A percentile compares a stretch with the other conserved stretches of the same genome.
phyloP scores from a whole-genome alignment of 208 protist genomes.

The Leishmania tarentolae region DNA sequence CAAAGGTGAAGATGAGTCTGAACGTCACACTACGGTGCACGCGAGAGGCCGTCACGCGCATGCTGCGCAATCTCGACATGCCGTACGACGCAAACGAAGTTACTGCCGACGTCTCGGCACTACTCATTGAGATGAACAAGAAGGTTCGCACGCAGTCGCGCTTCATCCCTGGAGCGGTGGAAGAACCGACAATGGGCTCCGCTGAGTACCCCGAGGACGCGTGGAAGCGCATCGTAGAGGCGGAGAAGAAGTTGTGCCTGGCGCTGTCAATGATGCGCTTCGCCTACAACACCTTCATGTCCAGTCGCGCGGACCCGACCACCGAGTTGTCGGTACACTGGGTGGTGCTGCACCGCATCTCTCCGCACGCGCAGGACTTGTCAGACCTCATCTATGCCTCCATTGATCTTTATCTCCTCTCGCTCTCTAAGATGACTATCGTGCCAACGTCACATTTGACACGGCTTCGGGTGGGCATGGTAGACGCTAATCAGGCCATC shows the following conservation, averaged over 20 bases:
- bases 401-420: slow-evolving; percentile 84
- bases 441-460: slow-evolving; percentile 83
- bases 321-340: slow-evolving; percentile 84
- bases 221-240: slow-evolving; percentile 73
- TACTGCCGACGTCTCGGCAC: slow-evolving; percentile 53
- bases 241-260: slow-evolving; percentile 69
- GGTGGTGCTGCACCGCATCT: slow-evolving; percentile 89
- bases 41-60: slow-evolving; percentile 69
- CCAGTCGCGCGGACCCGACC: slow-evolving; percentile 58
- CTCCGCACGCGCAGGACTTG: slow-evolving; percentile 74
- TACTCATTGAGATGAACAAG: slow-evolving; percentile 76
- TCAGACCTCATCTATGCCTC: slow-evolving; percentile 84
- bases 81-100: slow-evolving; percentile 79
- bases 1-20: slow-evolving; percentile 83
- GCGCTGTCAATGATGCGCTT: slow-evolving; percentile 87
- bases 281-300: slow-evolving; percentile 89
- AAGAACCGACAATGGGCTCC: slow-evolving; percentile 84
- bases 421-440: slow-evolving; percentile 69
- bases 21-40: slow-evolving; percentile 82
- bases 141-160: slow-evolving; percentile 60
- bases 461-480: slow-evolving; percentile 77
- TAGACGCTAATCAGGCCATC: slow-evolving; percentile 77
- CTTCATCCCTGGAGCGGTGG: slow-evolving; percentile 79
- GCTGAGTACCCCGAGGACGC: slow-evolving; percentile 75
- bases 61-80: slow-evolving; percentile 90